phyloP scores from a whole-genome alignment of 345 rosid genomes.

The Angophora floribunda region DNA sequence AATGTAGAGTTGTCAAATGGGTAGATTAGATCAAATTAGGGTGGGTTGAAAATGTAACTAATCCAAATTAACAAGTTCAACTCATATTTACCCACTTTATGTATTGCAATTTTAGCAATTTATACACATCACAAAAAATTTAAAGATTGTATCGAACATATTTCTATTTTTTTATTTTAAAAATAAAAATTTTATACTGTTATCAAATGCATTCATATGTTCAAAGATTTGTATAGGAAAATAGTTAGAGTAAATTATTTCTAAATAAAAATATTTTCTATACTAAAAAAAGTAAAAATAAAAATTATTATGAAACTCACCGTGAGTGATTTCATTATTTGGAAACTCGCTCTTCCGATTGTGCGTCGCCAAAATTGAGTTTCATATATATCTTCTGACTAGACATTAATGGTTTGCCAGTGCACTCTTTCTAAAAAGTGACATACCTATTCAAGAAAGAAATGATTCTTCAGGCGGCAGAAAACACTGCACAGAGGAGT shows the following conservation, averaged over 20 bases:
- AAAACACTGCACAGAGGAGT: conserved; percentile 77
- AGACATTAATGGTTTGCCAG: background rate
- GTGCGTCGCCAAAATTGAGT: background rate
- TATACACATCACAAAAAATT: too few species aligned
- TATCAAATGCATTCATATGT: too few species aligned
- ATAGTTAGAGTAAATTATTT: too few species aligned
- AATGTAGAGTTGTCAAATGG: accelerated
- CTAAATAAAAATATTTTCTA: too few species aligned
- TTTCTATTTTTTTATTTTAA: too few species aligned
- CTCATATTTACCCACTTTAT: background rate
- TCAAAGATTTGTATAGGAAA: too few species aligned
- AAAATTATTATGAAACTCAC: too few species aligned
- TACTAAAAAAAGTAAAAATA: too few species aligned
- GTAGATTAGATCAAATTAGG: background rate
- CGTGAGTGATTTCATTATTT: background rate
- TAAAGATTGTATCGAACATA: too few species aligned
- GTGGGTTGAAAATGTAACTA: background rate
- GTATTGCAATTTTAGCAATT: too few species aligned
- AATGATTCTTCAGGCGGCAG: conserved; percentile 43
- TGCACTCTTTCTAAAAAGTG: background rate
- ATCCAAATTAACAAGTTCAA: background rate
- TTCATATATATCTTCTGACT: background rate
- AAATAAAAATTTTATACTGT: too few species aligned
- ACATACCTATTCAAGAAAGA: background rate
- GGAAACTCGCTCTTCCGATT: background rate